Percentiles rank a stretch among this genome's conserved stretches.
Conservation (phyloP, 306 rosid genomes). For the Trifolium repens region DNA sequence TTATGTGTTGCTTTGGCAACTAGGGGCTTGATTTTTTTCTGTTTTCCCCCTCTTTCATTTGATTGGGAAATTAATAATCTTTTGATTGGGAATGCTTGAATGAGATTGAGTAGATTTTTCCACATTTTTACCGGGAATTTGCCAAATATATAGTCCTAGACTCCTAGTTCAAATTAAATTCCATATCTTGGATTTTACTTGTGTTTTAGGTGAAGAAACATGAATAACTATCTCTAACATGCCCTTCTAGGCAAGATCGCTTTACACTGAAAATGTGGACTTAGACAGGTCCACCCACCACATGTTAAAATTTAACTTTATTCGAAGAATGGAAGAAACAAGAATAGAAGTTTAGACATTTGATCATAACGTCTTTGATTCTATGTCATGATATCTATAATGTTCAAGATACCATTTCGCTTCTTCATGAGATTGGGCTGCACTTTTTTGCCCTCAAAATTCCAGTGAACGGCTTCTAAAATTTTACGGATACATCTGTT, state of each 20-base stretch:
- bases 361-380: background rate
- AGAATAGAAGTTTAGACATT: constrained; percentile 8
- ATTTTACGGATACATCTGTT: constrained; percentile 5
- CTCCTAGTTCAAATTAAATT: constrained; percentile 15
- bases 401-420: constrained; percentile 11
- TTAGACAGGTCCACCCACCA: constrained; percentile 2
- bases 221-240: constrained; percentile 15
- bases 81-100: constrained; percentile 24
- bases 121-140: constrained; percentile 15
- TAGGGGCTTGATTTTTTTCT: background rate
- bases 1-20: constrained; percentile 1
- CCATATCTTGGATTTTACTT: constrained; percentile 24
- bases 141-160: background rate
- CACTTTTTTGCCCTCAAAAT: constrained; percentile 9
- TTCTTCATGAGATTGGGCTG: constrained; percentile 16
- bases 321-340: background rate
- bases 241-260: background rate
- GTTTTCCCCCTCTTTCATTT: background rate
- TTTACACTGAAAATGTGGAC: background rate
- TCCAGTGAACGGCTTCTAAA: constrained; percentile 11
- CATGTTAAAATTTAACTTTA: background rate
- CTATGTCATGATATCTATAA: background rate
- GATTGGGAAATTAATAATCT: background rate
- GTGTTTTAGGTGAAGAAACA: background rate
- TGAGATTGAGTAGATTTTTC: constrained; percentile 16